phyloP scores from a whole-genome alignment of 495 filamentous ascomycete genomes.

The Wilcoxina mikolae region DNA sequence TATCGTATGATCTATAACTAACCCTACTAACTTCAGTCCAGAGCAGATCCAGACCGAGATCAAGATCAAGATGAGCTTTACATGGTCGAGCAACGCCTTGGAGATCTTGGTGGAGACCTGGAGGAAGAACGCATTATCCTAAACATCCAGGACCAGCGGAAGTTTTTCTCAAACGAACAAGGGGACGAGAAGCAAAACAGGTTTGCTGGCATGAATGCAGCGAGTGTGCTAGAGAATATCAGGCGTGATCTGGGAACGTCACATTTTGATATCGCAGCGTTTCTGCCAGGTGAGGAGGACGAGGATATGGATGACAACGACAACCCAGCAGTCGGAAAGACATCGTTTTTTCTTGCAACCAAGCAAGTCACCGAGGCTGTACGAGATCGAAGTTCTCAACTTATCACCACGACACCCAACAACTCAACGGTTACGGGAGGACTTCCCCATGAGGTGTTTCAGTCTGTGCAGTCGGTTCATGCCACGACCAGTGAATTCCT shows the following conservation, averaged over 20 bases:
- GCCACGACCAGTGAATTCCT: constrained; percentile 87
- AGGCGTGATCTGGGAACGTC: constrained; percentile 46
- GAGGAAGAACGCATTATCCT: constrained; percentile 62
- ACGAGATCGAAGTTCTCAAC: constrained; percentile 41
- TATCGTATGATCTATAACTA: neutral
- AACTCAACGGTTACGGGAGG: constrained; percentile 34
- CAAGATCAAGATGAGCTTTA: constrained; percentile 61
- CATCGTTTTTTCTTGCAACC: constrained; percentile 21
- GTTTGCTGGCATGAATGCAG: constrained; percentile 47
- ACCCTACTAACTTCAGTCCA: constrained; percentile 7
- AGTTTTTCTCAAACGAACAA: constrained; percentile 56
- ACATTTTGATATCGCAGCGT: constrained; percentile 44
- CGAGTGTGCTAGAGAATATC: constrained; percentile 48
- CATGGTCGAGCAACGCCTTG: constrained; percentile 58
- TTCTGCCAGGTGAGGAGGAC: constrained; percentile 51
- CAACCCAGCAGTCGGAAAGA: constrained; percentile 8
- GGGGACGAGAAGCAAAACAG: constrained; percentile 33
- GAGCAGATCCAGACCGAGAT: constrained; percentile 42
- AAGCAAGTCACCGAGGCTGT: constrained; percentile 36
- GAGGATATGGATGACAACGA: constrained; percentile 48
- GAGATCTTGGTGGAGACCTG: constrained; percentile 62
- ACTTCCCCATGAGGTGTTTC: constrained; percentile 49
- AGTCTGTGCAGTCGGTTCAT: constrained; percentile 68
- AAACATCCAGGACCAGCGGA: constrained; percentile 70
- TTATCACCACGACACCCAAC: constrained; percentile 15